These are phyloP conservation scores for Patellaria atrata DNA, from an alignment of 495 filamentous ascomycete genomes.

Conservation along the genomic window DNA sequence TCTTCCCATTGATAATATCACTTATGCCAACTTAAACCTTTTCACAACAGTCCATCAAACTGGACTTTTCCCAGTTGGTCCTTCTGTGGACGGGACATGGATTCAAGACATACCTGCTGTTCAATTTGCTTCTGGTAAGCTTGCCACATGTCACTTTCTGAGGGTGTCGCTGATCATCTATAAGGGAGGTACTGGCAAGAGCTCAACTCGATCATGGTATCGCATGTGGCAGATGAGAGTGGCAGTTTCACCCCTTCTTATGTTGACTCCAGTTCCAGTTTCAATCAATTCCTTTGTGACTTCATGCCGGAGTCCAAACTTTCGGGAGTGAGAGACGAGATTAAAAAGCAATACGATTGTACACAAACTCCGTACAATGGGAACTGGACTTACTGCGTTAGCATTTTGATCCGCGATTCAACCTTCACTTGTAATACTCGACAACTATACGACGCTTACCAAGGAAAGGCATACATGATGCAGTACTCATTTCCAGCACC, in stretches of 20 bases:
- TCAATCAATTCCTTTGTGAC: slow-evolving; percentile 1
- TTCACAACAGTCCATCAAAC: not conserved
- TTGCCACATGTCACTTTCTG: slow-evolving; percentile 1
- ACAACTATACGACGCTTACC: slow-evolving; percentile 1
- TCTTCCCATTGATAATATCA: slow-evolving; percentile 1
- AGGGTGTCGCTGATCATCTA: no score
- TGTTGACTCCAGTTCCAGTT: not conserved
- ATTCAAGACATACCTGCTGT: slow-evolving; percentile 1
- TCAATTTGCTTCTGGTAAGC: not conserved
- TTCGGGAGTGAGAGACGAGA: not conserved
- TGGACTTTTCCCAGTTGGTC: slow-evolving; percentile 1
- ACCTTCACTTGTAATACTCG: slow-evolving; percentile 3
- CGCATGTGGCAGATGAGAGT: slow-evolving; percentile 2
- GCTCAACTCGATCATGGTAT: not conserved
- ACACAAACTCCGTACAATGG: not conserved
- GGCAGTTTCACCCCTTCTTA: slow-evolving; percentile 1
- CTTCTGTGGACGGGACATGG: not conserved
- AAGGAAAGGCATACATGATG: slow-evolving; percentile 2
- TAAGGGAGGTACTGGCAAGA: no score
- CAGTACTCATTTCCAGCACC: no score
- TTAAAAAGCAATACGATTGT: slow-evolving; percentile 1
- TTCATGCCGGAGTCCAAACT: slow-evolving; percentile 2
- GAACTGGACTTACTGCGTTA: not conserved
- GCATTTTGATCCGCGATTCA: slow-evolving; percentile 1
- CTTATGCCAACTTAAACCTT: slow-evolving; percentile 1